These are phyloP conservation scores for Taphrina communis DNA, from an alignment of 1,139 yeast genomes.

Conservation along the genomic window DNA sequence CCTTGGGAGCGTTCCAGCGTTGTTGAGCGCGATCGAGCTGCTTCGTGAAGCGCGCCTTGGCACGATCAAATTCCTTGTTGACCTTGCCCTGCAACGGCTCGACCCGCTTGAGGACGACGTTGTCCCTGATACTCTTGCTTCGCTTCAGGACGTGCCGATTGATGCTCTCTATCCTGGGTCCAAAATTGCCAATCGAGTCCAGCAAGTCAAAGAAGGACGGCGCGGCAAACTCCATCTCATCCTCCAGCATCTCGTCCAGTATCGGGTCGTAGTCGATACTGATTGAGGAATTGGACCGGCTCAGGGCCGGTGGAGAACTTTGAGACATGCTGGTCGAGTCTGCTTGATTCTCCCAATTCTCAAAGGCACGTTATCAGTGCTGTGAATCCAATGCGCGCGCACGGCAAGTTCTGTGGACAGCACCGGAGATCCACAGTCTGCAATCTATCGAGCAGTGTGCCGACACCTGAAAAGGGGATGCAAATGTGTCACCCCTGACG, in stretches of 20 bases:
- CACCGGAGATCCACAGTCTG: background rate
- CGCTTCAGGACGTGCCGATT: conserved; percentile 30
- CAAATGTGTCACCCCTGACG: background rate
- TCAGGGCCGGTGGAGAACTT: conserved; percentile 31
- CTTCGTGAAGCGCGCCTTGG: conserved; percentile 48
- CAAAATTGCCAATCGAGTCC: conserved; percentile 37
- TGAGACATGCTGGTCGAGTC: conserved; percentile 12
- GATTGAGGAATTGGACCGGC: conserved; percentile 22
- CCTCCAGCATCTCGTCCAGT: conserved; percentile 38
- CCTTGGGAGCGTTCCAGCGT: conserved; percentile 55
- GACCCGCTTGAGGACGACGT: conserved; percentile 27
- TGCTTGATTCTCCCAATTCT: background rate
- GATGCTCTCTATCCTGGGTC: conserved; percentile 37
- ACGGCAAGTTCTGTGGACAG: background rate
- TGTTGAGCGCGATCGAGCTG: conserved; percentile 65
- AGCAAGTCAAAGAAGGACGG: conserved; percentile 36
- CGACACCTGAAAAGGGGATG: background rate
- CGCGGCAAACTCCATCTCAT: conserved; percentile 37
- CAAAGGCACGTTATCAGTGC: too few relatives aligned
- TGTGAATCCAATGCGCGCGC: too few relatives aligned
- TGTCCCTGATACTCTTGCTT: conserved; percentile 30
- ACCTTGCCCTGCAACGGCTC: conserved; percentile 42
- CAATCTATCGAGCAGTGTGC: conserved; percentile 4
- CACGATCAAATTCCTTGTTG: conserved; percentile 50
- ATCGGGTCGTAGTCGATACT: conserved; percentile 39